Evolutionary conservation across 2,329 filamentous ascomycete species (phyloP).

Genomic region (Ophiocordyceps unilateralis): DNA sequence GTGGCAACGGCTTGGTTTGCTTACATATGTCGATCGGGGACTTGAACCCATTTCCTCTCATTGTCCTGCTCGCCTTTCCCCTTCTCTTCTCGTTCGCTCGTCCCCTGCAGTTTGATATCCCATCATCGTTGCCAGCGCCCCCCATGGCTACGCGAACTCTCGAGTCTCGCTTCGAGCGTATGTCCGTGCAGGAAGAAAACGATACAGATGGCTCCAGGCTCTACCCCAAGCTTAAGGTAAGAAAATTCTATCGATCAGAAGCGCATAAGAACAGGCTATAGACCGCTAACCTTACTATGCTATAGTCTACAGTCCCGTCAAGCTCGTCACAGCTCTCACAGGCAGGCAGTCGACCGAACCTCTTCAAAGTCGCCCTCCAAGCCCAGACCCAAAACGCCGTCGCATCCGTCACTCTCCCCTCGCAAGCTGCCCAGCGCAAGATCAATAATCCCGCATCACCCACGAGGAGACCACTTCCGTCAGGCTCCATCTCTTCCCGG

Average conservation of each 20-base stretch:
- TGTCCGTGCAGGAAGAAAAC: slow-evolving; percentile 83
- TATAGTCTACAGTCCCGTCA: slow-evolving; percentile 5
- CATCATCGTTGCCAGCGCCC: not conserved
- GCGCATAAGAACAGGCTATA: no score
- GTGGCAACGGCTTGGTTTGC: slow-evolving; percentile 1
- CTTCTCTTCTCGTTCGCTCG: not conserved
- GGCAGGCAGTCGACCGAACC: slow-evolving; percentile 52
- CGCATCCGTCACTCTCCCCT: slow-evolving; percentile 49
- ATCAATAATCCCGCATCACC: slow-evolving; percentile 30
- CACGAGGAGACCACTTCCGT: slow-evolving; percentile 29
- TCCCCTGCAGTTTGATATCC: not conserved
- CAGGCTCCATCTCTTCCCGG: slow-evolving; percentile 16
- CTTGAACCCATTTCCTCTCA: not conserved
- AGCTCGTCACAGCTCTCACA: slow-evolving; percentile 26
- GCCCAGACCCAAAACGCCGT: slow-evolving; percentile 53
- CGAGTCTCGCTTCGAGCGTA: slow-evolving; percentile 76
- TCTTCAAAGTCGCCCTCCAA: slow-evolving; percentile 74
- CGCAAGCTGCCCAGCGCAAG: slow-evolving; percentile 44
- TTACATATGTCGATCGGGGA: not conserved
- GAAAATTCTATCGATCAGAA: not conserved
- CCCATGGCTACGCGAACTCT: slow-evolving; percentile 58
- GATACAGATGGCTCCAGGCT: slow-evolving; percentile 36
- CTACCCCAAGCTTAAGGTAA: slow-evolving; percentile 64
- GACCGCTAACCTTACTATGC: no score
- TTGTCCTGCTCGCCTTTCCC: not conserved